Evolutionary conservation across 345 rosid genomes (phyloP), one percentile per base, ranked within the genome.

Genomic region (Litchi chinensis): DNA sequence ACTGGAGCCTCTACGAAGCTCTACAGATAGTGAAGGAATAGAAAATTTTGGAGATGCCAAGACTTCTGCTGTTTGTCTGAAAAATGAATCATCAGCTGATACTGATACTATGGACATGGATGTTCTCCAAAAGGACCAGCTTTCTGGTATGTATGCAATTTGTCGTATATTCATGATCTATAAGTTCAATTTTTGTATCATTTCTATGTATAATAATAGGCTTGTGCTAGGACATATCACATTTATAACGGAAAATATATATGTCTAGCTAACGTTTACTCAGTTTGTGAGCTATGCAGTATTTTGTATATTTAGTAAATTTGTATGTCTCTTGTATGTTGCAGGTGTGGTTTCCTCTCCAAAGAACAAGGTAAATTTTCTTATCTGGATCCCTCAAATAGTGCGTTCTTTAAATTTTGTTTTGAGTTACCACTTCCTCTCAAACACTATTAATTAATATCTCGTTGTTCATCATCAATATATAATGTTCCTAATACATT

Each of bases 91-190:
- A 59, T 90, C 95, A 8, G 89, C 87, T 0, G 97, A 94, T 76
- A 92, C 95, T 65, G 83, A 89, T 67, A 87, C 90, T 68, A 83
- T 93, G 91, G 97, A 90, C 68, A 81, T 93, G 87, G 93, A 90
- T 91, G 74, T 74, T 71, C 80, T 85, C 73, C 78, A 62, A 65
- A 79, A 76, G 65, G 85, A 78, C 66, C 84, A 76, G 73, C 77
- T 74, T 73, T 83, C 81, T 2, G 95, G 99, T 93, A 88, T 19
- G 76, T 66, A 65, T 37, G 24, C 11, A 41, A 41, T 72, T 54
- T 52, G 15, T 40, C 0, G 1, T 24, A 16, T 44, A 19, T 74
- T 62, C 56, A 6, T 46, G 39, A 28, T n/a, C 15, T 54, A 18
- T 65, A 52, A 48, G 60, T 22, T 63, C 37, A 11, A 16, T 15